Evolutionary conservation across 768 basidiomycete species (phyloP).

Genomic region (Macrolepiota dolichaula): DNA sequence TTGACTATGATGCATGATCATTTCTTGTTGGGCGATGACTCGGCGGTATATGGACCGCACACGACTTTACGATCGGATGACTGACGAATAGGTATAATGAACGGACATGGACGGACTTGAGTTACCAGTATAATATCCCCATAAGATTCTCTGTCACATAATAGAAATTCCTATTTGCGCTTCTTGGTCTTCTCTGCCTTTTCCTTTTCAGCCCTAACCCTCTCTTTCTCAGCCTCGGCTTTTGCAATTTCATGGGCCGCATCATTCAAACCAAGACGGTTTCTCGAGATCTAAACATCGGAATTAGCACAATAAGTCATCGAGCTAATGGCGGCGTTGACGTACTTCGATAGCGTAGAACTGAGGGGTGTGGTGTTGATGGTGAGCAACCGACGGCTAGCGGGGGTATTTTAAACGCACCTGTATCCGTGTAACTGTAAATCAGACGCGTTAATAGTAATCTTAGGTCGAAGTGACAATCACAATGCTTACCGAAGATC

Average conservation of each 20-base stretch:
- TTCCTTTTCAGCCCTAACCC: slow-evolving; percentile 51
- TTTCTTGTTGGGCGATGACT: not conserved
- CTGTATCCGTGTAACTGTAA: slow-evolving; percentile 67
- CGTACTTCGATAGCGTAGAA: slow-evolving; percentile 91
- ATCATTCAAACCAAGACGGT: slow-evolving; percentile 89
- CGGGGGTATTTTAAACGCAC: slow-evolving; percentile 28
- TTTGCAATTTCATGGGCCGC: slow-evolving; percentile 78
- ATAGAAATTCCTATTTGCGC: slow-evolving; percentile 6
- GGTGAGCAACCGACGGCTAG: not conserved
- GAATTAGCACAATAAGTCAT: not conserved
- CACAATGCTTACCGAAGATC: slow-evolving; percentile 71
- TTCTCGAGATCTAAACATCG: slow-evolving; percentile 74
- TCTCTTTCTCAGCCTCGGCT: slow-evolving; percentile 63
- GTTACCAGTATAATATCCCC: not conserved
- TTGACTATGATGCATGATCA: slow-evolving; percentile 7
- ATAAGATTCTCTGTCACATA: not conserved
- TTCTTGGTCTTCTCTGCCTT: slow-evolving; percentile 27
- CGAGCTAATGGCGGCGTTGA: not conserved
- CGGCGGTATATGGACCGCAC: no score
- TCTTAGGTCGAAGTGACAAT: not conserved
- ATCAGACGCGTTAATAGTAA: not conserved
- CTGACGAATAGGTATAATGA: not conserved
- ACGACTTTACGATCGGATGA: no score
- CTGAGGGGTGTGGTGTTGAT: slow-evolving; percentile 29
- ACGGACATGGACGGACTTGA: not conserved